Conservation (phyloP, 2,329 filamentous ascomycete genomes). For the Chrysoporthe austroafricana region DNA sequence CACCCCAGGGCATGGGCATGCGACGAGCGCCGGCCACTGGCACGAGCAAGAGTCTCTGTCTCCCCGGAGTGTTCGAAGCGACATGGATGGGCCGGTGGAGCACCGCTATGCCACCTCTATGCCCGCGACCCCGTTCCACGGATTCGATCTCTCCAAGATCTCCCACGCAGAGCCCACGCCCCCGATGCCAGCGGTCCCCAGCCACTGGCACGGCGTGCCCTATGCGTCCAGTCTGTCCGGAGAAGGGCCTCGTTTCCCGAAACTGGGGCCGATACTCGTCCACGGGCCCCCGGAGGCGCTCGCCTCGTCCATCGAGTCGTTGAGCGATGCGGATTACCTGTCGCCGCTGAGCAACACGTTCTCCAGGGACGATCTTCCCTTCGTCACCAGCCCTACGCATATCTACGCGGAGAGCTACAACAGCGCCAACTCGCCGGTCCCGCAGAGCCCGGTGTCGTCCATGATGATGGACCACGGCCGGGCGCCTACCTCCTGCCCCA, state of each 20-base stretch:
- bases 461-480: slow-evolving; percentile 57
- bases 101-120: slow-evolving; percentile 48
- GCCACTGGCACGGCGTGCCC: slow-evolving; percentile 51
- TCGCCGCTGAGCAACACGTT: slow-evolving; percentile 59
- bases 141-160: slow-evolving; percentile 57
- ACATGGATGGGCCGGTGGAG: slow-evolving; percentile 41
- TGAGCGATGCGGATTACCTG: slow-evolving; percentile 66
- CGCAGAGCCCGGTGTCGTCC: slow-evolving; percentile 58
- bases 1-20: slow-evolving; percentile 27
- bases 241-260: slow-evolving; percentile 49
- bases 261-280: slow-evolving; percentile 44
- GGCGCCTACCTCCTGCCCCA: slow-evolving; percentile 63
- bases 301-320: slow-evolving; percentile 60
- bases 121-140: slow-evolving; percentile 41
- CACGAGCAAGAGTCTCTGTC: slow-evolving; percentile 42
- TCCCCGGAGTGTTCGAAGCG: slow-evolving; percentile 40
- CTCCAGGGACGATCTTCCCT: slow-evolving; percentile 58
- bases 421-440: slow-evolving; percentile 55
- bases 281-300: slow-evolving; percentile 52
- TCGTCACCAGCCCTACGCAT: slow-evolving; percentile 58
- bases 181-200: slow-evolving; percentile 41
- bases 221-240: slow-evolving; percentile 49
- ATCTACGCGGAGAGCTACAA: slow-evolving; percentile 60
- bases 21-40: slow-evolving; percentile 45
- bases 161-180: slow-evolving; percentile 50